Evolutionary conservation across 2,329 filamentous ascomycete species (phyloP).

Genomic region (Diatrype stigma): DNA sequence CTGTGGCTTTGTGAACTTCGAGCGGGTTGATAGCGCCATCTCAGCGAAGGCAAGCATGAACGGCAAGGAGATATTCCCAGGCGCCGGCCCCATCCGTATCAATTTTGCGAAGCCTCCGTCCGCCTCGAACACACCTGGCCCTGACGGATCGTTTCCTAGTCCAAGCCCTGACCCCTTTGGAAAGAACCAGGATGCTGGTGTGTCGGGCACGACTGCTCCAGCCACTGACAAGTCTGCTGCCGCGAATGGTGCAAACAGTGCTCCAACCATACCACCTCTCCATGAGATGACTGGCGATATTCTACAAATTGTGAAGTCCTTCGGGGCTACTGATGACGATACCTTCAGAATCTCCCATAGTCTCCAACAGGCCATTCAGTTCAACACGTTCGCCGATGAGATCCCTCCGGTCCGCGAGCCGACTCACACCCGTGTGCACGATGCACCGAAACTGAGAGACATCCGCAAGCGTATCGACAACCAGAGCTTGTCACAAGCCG

Average conservation of each 20-base stretch:
- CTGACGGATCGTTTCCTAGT: slow-evolving; percentile 82
- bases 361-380: slow-evolving; percentile 74
- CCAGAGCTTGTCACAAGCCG: slow-evolving; percentile 75
- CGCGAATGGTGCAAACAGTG: slow-evolving; percentile 36
- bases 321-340: slow-evolving; percentile 82
- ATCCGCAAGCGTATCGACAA: slow-evolving; percentile 98
- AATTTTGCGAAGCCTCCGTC: slow-evolving; percentile 97
- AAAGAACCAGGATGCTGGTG: slow-evolving; percentile 47
- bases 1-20: slow-evolving; percentile 98
- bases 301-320: slow-evolving; percentile 77
- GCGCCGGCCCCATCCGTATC: slow-evolving; percentile 88
- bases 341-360: slow-evolving; percentile 65
- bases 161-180: slow-evolving; percentile 84
- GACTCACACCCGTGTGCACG: slow-evolving; percentile 81
- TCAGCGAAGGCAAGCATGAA: slow-evolving; percentile 85
- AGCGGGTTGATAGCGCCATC: slow-evolving; percentile 84
- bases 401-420: slow-evolving; percentile 88
- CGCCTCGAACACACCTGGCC: slow-evolving; percentile 81
- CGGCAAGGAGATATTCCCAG: slow-evolving; percentile 97
- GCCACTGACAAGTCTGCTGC: slow-evolving; percentile 27
- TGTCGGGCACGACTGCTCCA: slow-evolving; percentile 38
- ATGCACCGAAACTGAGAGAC: slow-evolving; percentile 90
- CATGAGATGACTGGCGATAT: slow-evolving; percentile 79
- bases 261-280: slow-evolving; percentile 67
- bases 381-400: slow-evolving; percentile 68